These are phyloP conservation scores for Pseudogymnoascus sp. DNA, from an alignment of 2,329 filamentous ascomycete species.

Conservation along the genomic window DNA sequence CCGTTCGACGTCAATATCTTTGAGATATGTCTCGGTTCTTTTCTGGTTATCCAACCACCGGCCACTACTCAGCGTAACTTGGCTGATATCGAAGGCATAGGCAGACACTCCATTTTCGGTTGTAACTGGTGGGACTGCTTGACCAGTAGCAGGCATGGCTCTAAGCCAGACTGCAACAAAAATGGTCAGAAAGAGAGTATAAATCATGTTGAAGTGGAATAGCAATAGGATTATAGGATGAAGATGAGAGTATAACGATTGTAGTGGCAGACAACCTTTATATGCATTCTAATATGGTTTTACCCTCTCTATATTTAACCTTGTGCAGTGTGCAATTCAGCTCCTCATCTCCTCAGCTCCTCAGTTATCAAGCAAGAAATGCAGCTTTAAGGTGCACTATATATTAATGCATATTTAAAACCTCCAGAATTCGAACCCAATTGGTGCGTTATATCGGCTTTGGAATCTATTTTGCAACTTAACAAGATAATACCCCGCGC, in stretches of 20 bases:
- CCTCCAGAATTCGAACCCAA: background rate
- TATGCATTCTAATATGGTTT: background rate
- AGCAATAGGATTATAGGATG: background rate
- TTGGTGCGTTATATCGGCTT: background rate
- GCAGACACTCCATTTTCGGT: background rate
- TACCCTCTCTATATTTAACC: background rate
- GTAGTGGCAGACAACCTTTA: background rate
- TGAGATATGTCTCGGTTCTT: slow-evolving; percentile 40
- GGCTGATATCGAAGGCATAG: slow-evolving; percentile 32
- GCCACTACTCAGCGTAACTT: slow-evolving; percentile 32
- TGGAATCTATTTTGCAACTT: background rate
- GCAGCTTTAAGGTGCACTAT: background rate
- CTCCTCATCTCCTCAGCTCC: background rate
- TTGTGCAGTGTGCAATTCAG: background rate
- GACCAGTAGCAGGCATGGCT: background rate
- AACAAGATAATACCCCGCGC: background rate
- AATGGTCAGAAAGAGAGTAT: background rate
- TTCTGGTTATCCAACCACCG: slow-evolving; percentile 39
- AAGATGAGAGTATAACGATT: background rate
- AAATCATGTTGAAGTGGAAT: background rate
- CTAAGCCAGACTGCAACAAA: background rate
- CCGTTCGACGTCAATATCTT: slow-evolving; percentile 38
- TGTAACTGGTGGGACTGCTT: background rate
- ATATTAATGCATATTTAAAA: no score
- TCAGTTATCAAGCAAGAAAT: background rate